Conservation (phyloP, 164 flowering plant genomes). For the Magnolia kwangsiensis region DNA sequence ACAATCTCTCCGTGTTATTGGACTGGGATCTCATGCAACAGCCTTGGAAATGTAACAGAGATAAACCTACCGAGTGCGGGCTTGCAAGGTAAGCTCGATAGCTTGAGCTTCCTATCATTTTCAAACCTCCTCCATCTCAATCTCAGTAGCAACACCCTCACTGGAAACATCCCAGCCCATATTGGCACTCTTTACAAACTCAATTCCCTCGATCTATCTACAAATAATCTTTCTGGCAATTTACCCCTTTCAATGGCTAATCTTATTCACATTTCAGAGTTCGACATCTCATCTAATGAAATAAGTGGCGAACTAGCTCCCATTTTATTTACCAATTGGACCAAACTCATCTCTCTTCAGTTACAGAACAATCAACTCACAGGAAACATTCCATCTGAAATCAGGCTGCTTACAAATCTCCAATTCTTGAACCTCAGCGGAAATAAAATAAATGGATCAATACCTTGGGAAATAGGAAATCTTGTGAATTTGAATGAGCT, state of each 20-base stretch:
- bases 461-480: constrained; percentile 27
- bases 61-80: constrained; percentile 5
- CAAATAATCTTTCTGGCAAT: neutral
- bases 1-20: constrained; percentile 17
- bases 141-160: neutral
- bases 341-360: neutral
- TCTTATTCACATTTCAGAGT: neutral
- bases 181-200: constrained; percentile 1
- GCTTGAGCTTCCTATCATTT: too few relatives aligned
- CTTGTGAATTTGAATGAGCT: constrained; percentile 12
- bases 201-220: neutral
- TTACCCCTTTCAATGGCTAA: constrained; percentile 5
- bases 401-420: constrained; percentile 33
- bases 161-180: neutral
- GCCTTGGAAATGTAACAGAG: neutral
- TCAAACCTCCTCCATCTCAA: too few relatives aligned
- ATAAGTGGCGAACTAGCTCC: neutral
- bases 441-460: constrained; percentile 27
- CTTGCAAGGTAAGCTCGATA: constrained; percentile 13
- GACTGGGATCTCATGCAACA: constrained; percentile 13
- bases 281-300: neutral
- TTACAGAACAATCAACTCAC: constrained; percentile 3
- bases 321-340: constrained; percentile 5
- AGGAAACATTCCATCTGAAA: constrained; percentile 22
- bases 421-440: constrained; percentile 19